Evolutionary conservation across 2,329 filamentous ascomycete genomes (phyloP), one percentile per base, ranked within the genome.

Genomic region (Chlorencoelia australis): DNA sequence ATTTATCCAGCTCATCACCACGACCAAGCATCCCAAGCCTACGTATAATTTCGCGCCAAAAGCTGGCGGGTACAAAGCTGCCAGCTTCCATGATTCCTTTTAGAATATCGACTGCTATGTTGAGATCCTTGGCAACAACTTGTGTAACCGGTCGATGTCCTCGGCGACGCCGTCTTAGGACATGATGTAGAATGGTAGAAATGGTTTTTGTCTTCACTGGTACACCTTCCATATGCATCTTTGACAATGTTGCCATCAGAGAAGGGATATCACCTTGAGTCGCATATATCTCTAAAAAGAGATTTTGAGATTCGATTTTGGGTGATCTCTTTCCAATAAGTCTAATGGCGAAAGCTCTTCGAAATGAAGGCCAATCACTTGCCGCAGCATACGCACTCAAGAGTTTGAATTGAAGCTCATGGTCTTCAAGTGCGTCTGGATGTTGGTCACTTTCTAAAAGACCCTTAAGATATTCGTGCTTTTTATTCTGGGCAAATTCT

Each of bases 391-490:
- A 75, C 9, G 62, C 62, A 4, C 60, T 45, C 2, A 82, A 59
- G 4, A 81, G 57, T 3, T 59, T 57, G 42, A 72, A 66, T 49
- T 80, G 76, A 8, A 71, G 57, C 4, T 59, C 44, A 4, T 42
- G 45, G 49, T 82, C 68, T 45, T 76, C 75, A 33, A 78, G 68
- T 6, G 68, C 64, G 42, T 80, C 75, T 2, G 75, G 75, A 57
- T 82, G 77, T 40, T 79, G 70, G 51, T 82, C 77, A 45, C 68
- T 77, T 25, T 64, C 60, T 17, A 57, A 30, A 10, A 57, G 44
- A 11, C 48, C 47, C 26, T 52, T 37, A 8, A 57, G 41, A 21
- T 47, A 38, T 16, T 49, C 42, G 20, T 34, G 25, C 64, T 79
- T 68, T 19, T 68, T 65, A 21, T 69, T 64, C 14, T 58, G 58